Evolutionary conservation across 1,284 basidiomycete genomes (phyloP), one percentile per base, ranked within the genome.

Genomic region (Flammula alnicola): DNA sequence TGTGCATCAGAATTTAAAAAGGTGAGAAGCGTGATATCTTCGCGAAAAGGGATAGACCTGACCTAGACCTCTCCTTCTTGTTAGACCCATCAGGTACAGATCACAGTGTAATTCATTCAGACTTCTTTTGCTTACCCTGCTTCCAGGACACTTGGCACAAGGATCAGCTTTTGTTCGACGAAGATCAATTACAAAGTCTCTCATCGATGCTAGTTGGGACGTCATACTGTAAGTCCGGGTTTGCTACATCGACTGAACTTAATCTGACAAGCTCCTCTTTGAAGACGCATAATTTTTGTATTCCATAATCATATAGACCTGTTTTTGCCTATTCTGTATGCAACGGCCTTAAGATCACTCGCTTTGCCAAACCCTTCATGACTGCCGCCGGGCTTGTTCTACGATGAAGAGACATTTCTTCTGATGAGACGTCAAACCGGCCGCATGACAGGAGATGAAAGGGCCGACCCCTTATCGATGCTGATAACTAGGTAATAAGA

Each of bases 1-100:
- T 91, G 87, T 69, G 93, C 93, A 41, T 91, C 90, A 32, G 91
- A 93, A 64, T 93, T 93, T 67, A 92, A 92, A 70, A 88, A 91
- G 81, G 88, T 86, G 39, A 49, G 55, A 25, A 29, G 10, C 20
- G 16, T 25, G 25, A 44, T 43, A 20, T 54, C 52, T 60, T 54
- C 60, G 42, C 57, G 41, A 26, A 26, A 32, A 16, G 22, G 3
- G 7, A 17, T 23, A 32, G 36, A 9, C 38, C 44, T 55, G 30
- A 54, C 46, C 30, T 20, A 44, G 17, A 31, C 30, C 30, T 46
- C 44, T 41, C 43, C 44, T 27, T 37, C 47, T 40, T 22, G 35
- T 56, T 62, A 87, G 85, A 89, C 86, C 47, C 86, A 88, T 66
- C 84, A 88, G 76, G 81, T 83, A 73, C 57, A 63, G 37, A 39